These are phyloP conservation scores for Rhodotorula graminis DNA, from an alignment of 768 basidiomycete genomes.

Conservation along the genomic window DNA sequence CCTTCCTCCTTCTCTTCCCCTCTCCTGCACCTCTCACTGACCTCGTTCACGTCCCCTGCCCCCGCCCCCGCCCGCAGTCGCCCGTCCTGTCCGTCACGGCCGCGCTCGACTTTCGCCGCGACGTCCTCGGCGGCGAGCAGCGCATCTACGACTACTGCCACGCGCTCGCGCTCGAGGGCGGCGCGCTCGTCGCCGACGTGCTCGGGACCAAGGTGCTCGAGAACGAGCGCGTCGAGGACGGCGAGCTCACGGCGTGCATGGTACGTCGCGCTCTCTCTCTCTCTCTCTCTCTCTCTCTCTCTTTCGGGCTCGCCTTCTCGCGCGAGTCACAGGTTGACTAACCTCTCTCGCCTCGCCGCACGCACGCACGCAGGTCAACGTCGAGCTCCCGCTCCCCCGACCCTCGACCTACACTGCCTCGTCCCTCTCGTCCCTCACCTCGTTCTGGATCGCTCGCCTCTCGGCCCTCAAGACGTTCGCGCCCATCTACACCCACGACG, in stretches of 20 bases:
- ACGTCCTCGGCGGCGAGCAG: conserved; percentile 66
- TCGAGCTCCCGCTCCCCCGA: conserved; percentile 28
- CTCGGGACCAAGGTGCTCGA: conserved; percentile 65
- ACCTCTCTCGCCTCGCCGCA: too few relatives aligned
- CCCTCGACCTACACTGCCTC: background rate
- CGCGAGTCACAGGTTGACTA: too few relatives aligned
- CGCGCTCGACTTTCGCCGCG: conserved; percentile 69
- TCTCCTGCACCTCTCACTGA: too few relatives aligned
- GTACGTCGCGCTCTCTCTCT: conserved; percentile 48
- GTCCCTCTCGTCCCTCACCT: background rate
- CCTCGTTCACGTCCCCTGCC: too few relatives aligned
- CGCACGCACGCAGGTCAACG: conserved; percentile 31
- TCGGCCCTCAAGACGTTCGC: conserved; percentile 2
- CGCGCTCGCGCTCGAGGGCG: conserved; percentile 63
- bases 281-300: too few relatives aligned
- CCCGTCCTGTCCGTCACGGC: conserved; percentile 41
- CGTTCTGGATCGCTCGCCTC: conserved; percentile 8
- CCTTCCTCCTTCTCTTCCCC: too few relatives aligned
- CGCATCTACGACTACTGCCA: conserved; percentile 68
- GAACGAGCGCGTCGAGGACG: conserved; percentile 49
- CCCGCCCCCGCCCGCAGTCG: background rate
- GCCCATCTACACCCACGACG: conserved; percentile 17
- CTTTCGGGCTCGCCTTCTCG: too few relatives aligned
- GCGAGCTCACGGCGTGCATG: conserved; percentile 66
- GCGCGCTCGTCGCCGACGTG: conserved; percentile 57